Evolutionary conservation across 148 eudicot species (phyloP), one percentile per base, ranked within the genome.

Genomic region (Chenopodium quinoa): DNA sequence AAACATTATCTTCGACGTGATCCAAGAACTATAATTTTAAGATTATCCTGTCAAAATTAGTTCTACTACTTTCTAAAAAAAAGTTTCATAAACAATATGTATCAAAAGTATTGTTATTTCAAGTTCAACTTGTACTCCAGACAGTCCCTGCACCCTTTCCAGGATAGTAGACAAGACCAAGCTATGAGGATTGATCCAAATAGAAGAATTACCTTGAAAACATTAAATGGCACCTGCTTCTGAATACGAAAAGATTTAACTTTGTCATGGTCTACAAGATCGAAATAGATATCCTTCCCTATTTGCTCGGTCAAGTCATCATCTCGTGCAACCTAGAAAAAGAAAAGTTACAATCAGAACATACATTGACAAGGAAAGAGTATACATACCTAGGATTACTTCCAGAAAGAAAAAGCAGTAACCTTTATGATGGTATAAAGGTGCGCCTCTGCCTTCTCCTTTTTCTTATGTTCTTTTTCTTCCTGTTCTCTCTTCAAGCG

Each of bases 181-280:
- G 37, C 17, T 27, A 67, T 27, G 71, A 67, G 29, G 32, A 67
- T 67, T 67, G 5, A 29, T 67, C 37, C 37, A 27, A 40, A 23
- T 27, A 11, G 63, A 73, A 77, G 9, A 11, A 29, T 50, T 80
- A 96, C 99, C 98, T 96, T 96, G 89, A 96, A 96, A 79, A 80
- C 83, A 80, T 80, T 90, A 65, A 96, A 96, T 56, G 94, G 85
- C 84, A 82, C 83, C 84, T 96, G 95, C 85, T 96, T 96, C 90
- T 93, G 99, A 77, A 96, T 90, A 60, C 99, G 94, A 58, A 96
- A 96, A 79, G 89, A 84, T 75, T 88, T 91, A 68, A 96, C 98
- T 91, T 94, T 96, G 80, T 94, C 99, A 86, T 94, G 97, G 87
- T 96, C 98, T 31, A 93, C 99, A 66, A 96, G 95, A 88, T 96